Evolutionary conservation across 768 basidiomycete genomes (phyloP).

Genomic region (Psilocybe cubensis): DNA sequence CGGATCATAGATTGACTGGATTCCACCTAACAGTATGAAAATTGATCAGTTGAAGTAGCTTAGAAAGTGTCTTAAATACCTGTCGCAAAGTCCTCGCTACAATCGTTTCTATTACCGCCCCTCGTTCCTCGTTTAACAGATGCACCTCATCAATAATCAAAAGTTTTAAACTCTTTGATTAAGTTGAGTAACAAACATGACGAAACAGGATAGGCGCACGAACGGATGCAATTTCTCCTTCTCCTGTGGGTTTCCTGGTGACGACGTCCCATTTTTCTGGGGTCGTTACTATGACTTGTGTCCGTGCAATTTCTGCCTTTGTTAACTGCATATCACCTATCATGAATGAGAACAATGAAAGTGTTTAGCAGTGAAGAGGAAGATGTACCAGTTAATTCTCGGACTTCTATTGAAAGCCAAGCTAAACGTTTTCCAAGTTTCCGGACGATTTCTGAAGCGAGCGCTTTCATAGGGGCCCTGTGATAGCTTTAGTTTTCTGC

Average conservation of each 20-base stretch:
- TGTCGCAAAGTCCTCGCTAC: conserved; percentile 94
- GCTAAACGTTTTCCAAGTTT: conserved; percentile 89
- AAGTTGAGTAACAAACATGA: not conserved
- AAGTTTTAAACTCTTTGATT: conserved; percentile 83
- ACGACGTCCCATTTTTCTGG: conserved; percentile 99
- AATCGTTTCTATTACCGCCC: conserved; percentile 97
- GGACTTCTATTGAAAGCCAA: conserved; percentile 86
- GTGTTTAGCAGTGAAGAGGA: not conserved
- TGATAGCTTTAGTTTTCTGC: not conserved
- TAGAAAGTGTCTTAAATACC: conserved; percentile 37
- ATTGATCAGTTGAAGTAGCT: not conserved
- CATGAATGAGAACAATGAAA: conserved; percentile 12
- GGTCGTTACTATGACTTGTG: conserved; percentile 97
- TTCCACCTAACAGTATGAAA: conserved; percentile 67
- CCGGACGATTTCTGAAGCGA: conserved; percentile 93
- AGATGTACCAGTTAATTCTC: conserved; percentile 81
- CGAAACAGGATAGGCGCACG: conserved; percentile 25
- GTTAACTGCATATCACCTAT: conserved; percentile 96
- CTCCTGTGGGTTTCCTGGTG: conserved; percentile 94
- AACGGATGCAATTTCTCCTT: conserved; percentile 95
- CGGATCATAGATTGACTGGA: conserved; percentile 95
- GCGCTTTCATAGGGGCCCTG: conserved; percentile 97
- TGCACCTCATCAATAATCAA: conserved; percentile 99
- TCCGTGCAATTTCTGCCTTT: conserved; percentile 89
- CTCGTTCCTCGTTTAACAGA: conserved; percentile 95